Evolutionary conservation across 202 grass and related monocot species (phyloP).

Genomic region (Setaria italica): DNA sequence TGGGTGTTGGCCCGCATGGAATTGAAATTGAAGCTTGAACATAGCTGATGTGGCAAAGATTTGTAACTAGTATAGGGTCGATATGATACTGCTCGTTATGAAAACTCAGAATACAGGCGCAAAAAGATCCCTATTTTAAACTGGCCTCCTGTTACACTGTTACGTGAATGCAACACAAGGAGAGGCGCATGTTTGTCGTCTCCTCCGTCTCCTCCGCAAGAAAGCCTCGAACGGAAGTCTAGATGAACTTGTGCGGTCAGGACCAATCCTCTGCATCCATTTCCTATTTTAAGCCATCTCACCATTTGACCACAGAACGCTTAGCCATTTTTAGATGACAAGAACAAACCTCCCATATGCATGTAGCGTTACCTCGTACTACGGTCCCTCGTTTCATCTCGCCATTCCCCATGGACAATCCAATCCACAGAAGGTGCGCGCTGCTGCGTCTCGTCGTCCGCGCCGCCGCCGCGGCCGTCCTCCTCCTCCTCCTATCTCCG

Average conservation of each 20-base stretch:
- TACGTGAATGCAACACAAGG: neutral
- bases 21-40: no score
- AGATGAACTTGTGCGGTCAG: constrained; percentile 23
- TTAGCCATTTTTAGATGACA: constrained; percentile 42
- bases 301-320: constrained; percentile 25
- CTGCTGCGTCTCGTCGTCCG: neutral
- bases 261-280: constrained; percentile 26
- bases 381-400: constrained; percentile 10
- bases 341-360: neutral
- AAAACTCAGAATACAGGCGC: no score
- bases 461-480: neutral
- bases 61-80: no score
- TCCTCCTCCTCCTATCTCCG: constrained; percentile 40
- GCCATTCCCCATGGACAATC: constrained; percentile 34
- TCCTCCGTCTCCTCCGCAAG: constrained; percentile 28
- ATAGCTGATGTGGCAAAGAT: no score
- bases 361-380: constrained; percentile 25
- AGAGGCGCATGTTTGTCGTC: neutral
- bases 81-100: no score
- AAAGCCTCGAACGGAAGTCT: neutral
- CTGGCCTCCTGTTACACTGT: no score
- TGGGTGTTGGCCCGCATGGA: no score
- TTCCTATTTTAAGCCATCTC: constrained; percentile 25
- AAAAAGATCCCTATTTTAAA: no score
- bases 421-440: neutral